Evolutionary conservation across 768 basidiomycete genomes (phyloP).

Genomic region (Agaricus blazei): DNA sequence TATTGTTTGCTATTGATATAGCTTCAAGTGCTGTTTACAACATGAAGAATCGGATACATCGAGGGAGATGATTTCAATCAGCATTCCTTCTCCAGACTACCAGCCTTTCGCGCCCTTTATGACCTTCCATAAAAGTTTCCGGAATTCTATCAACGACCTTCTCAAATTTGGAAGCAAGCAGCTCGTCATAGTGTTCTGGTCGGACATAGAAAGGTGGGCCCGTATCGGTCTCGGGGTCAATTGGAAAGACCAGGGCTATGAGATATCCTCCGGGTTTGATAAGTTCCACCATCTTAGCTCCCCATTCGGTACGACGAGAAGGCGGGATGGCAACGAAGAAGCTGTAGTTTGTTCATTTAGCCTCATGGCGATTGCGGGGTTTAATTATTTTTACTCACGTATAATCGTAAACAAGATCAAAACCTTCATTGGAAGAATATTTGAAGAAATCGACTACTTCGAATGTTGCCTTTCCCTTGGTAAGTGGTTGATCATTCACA

Average conservation of each 20-base stretch:
- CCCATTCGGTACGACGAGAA: slow-evolving; percentile 48
- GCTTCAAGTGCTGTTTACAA: no score
- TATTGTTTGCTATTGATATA: no score
- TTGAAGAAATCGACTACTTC: slow-evolving; percentile 51
- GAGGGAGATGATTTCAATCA: not conserved
- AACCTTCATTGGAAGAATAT: slow-evolving; percentile 31
- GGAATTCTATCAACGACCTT: slow-evolving; percentile 52
- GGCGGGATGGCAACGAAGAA: slow-evolving; percentile 75
- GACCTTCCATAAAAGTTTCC: slow-evolving; percentile 29
- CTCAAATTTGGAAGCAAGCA: slow-evolving; percentile 44
- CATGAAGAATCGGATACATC: no score
- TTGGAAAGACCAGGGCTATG: slow-evolving; percentile 56
- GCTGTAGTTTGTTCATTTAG: slow-evolving; percentile 21
- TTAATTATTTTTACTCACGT: slow-evolving; percentile 32
- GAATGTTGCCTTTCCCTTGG: slow-evolving; percentile 30
- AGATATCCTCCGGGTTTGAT: slow-evolving; percentile 60
- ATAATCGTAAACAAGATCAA: slow-evolving; percentile 63
- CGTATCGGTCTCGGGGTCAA: slow-evolving; percentile 32
- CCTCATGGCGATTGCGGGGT: not conserved
- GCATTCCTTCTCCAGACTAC: slow-evolving; percentile 45
- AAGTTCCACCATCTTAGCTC: slow-evolving; percentile 45
- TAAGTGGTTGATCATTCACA: not conserved
- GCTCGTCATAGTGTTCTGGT: slow-evolving; percentile 49
- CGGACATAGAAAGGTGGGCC: slow-evolving; percentile 65
- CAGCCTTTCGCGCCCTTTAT: slow-evolving; percentile 45